phyloP scores from a whole-genome alignment of 139 green algal genomes.

The Chlorella vulgaris region DNA sequence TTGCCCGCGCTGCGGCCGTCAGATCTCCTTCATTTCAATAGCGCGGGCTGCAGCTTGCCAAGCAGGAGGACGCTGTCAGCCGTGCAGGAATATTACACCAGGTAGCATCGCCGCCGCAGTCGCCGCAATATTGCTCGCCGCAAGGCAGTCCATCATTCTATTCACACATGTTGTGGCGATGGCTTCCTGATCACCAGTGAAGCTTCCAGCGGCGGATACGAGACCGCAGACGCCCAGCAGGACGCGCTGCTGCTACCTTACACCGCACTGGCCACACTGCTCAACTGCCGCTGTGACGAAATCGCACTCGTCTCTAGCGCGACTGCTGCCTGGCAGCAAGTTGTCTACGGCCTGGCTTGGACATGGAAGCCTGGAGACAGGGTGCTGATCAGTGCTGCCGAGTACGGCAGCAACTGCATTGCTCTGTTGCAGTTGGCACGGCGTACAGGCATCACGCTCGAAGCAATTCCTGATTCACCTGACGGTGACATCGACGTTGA shows the following conservation, averaged over 20 bases:
- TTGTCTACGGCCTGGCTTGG: slow-evolving; percentile 65
- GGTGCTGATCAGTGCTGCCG: slow-evolving; percentile 59
- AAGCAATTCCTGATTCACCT: slow-evolving; percentile 60
- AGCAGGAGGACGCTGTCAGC: too few species aligned
- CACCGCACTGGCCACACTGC: slow-evolving; percentile 49
- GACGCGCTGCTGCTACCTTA: slow-evolving; percentile 54
- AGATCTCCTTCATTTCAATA: too few species aligned
- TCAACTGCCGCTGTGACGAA: slow-evolving; percentile 64
- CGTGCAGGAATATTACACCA: too few species aligned
- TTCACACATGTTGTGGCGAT: too few species aligned
- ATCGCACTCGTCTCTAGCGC: slow-evolving; percentile 60
- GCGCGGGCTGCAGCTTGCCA: too few species aligned
- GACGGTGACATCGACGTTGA: slow-evolving; percentile 55
- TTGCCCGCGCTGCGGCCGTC: too few species aligned
- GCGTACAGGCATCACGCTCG: slow-evolving; percentile 46
- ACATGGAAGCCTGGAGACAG: slow-evolving; percentile 54
- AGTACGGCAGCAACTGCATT: slow-evolving; percentile 79
- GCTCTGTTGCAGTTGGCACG: slow-evolving; percentile 61
- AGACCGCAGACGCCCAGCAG: slow-evolving; percentile 29
- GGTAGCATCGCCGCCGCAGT: too few species aligned
- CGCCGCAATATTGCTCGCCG: too few species aligned
- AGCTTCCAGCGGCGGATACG: slow-evolving; percentile 51
- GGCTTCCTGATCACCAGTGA: too few species aligned
- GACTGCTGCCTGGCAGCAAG: slow-evolving; percentile 65
- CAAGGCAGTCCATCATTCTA: too few species aligned